Conservation (phyloP, 1,284 basidiomycete species). For the Malassezia vespertilionis region DNA sequence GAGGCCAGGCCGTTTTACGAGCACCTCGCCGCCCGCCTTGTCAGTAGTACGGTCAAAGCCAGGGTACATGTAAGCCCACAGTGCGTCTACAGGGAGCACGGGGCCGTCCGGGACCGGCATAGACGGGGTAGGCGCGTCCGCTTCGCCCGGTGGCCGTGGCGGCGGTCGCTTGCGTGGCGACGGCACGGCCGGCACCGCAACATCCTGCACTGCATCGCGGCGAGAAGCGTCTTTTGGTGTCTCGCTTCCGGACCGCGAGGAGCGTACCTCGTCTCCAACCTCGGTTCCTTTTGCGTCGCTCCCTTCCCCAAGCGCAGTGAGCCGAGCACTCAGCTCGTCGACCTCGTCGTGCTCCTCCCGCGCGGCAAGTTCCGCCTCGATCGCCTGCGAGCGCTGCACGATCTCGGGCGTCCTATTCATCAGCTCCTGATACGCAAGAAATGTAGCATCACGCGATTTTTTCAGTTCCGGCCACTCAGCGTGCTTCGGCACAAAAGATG, state of each 20-base stretch:
- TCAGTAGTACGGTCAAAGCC: slow-evolving; percentile 36
- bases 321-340: too few species aligned
- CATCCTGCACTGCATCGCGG: too few species aligned
- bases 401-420: slow-evolving; percentile 38
- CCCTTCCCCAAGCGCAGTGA: too few species aligned
- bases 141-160: too few species aligned
- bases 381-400: slow-evolving; percentile 31
- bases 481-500: slow-evolving; percentile 41
- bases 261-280: too few species aligned
- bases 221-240: too few species aligned
- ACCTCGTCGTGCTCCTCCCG: slow-evolving; percentile 22
- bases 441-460: slow-evolving; percentile 27
- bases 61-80: slow-evolving; percentile 37
- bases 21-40: slow-evolving; percentile 22
- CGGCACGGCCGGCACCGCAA: too few species aligned
- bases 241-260: too few species aligned
- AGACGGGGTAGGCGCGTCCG: too few species aligned
- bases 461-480: slow-evolving; percentile 35
- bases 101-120: slow-evolving; percentile 30
- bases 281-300: too few species aligned
- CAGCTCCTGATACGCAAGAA: slow-evolving; percentile 38
- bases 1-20: slow-evolving; percentile 27
- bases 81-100: slow-evolving; percentile 33
- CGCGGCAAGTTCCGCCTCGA: slow-evolving; percentile 32
- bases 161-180: background rate